These are phyloP conservation scores for Shiraia sp. DNA, from an alignment of 2,329 filamentous ascomycete genomes.

Conservation along the genomic window DNA sequence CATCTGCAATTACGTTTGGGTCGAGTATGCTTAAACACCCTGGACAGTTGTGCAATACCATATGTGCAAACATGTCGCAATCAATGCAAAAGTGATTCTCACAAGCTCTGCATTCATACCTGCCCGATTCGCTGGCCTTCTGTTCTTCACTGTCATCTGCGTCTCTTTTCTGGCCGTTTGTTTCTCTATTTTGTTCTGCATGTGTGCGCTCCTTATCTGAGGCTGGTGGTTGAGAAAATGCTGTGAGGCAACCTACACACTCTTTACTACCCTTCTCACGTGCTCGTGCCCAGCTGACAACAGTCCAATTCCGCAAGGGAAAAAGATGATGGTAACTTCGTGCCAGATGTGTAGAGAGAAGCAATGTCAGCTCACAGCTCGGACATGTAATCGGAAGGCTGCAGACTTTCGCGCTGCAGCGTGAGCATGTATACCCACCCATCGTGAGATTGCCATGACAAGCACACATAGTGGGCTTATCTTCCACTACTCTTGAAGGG, in stretches of 20 bases:
- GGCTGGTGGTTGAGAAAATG: constrained; percentile 62
- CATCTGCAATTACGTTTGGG: constrained; percentile 11
- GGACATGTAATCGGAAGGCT: constrained; percentile 88
- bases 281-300: constrained; percentile 82
- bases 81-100: constrained; percentile 94
- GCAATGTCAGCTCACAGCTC: constrained; percentile 86
- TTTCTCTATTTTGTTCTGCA: constrained; percentile 13
- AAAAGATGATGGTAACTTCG: constrained; percentile 47
- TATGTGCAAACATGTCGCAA: constrained; percentile 93
- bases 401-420: constrained; percentile 89
- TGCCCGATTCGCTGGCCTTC: constrained; percentile 74
- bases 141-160: constrained; percentile 41
- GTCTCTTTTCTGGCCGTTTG: constrained; percentile 18
- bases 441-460: constrained; percentile 83
- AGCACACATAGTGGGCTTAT: constrained; percentile 76
- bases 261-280: constrained; percentile 49
- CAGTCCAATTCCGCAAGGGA: constrained; percentile 78
- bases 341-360: constrained; percentile 72
- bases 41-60: constrained; percentile 93
- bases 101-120: constrained; percentile 90
- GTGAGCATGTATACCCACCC: constrained; percentile 88
- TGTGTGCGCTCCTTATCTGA: constrained; percentile 10
- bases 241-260: constrained; percentile 77
- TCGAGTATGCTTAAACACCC: constrained; percentile 67
- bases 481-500: constrained; percentile 79